Evolutionary conservation across 108 stramenopile species (phyloP), one percentile per base, ranked within the genome.

Genomic region (Craspedostauros australis): DNA sequence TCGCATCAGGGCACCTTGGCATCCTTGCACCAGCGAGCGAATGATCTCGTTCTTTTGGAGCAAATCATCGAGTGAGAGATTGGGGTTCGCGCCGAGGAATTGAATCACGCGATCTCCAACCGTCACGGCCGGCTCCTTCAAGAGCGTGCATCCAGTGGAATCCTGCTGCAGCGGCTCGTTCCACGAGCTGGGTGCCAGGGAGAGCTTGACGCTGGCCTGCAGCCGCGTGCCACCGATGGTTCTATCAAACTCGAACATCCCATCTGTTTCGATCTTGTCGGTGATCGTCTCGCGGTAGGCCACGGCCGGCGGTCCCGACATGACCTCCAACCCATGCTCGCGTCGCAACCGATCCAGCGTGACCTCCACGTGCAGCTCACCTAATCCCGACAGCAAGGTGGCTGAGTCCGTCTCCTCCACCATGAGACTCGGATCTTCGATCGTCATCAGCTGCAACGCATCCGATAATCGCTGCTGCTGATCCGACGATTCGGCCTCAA

Each of bases 351-450:
- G 59, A 74, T 93, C 91, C 27, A 87, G 50, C 4, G 80, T 72
- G 22, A 93, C 81, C 47, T 93, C 91, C 55, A 93, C 79, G 44
- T 93, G 91, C 26, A 93, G 65, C 57, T 93, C 91, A 18, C 91
- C 91, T 36, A 93, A 55, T 26, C 91, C 91, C 15, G 84, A 84
- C 14, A 93, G 56, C 6, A 89, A 45, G 1, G 86, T 93, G 16
- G 65, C 63, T 2, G 83, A 84, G 9, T 80, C 83, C 2, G 71
- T 83, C 65, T 89, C 91, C 63, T 87, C 81, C 4, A 93, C 86
- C 5, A 79, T 54, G 16, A 93, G 57, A 56, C 83, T 85, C 0
- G 91, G 91, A 73, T 93, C 91, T 76, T 93, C 91, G 11, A 82
- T 79, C 15, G 70, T 7, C 47, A 93, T 53, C 20, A 89, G 69